phyloP scores from a whole-genome alignment of 352 stramenopile genomes.

The Globisporangium splendens region DNA sequence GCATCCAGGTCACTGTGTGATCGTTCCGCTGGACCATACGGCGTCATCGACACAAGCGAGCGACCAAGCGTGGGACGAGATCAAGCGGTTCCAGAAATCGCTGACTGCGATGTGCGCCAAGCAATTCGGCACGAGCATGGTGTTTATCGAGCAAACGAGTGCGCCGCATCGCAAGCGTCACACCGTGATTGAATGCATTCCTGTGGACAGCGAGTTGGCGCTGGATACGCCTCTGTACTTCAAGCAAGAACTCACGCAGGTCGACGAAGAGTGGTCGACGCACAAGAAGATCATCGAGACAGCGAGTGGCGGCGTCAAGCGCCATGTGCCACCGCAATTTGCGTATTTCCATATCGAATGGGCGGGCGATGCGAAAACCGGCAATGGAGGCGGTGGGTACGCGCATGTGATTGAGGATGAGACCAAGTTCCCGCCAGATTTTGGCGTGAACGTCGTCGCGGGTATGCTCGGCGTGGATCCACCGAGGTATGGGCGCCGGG shows the following conservation, averaged over 20 bases:
- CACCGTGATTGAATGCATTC: slow-evolving; percentile 78
- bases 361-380: slow-evolving; percentile 10
- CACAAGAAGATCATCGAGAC: slow-evolving; percentile 85
- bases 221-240: slow-evolving; percentile 75
- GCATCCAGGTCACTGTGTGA: slow-evolving; percentile 65
- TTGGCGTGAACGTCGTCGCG: slow-evolving; percentile 73
- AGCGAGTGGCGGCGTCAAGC: slow-evolving; percentile 49
- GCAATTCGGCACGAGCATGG: slow-evolving; percentile 49
- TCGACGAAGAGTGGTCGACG: slow-evolving; percentile 72
- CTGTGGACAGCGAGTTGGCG: slow-evolving; percentile 55
- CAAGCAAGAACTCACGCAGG: slow-evolving; percentile 79
- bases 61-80: slow-evolving; percentile 62
- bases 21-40: slow-evolving; percentile 72
- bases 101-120: slow-evolving; percentile 53
- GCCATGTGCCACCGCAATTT: slow-evolving; percentile 70
- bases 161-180: slow-evolving; percentile 58
- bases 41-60: slow-evolving; percentile 52
- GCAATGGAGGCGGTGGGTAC: slow-evolving; percentile 41
- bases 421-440: slow-evolving; percentile 65
- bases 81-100: slow-evolving; percentile 61
- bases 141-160: slow-evolving; percentile 81
- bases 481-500: slow-evolving; percentile 53
- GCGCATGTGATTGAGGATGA: slow-evolving; percentile 83
- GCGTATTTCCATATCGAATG: slow-evolving; percentile 87
- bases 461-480: slow-evolving; percentile 72